These are phyloP conservation scores for Psilocybe mexicana DNA, from an alignment of 1,284 basidiomycete species.

Conservation along the genomic window DNA sequence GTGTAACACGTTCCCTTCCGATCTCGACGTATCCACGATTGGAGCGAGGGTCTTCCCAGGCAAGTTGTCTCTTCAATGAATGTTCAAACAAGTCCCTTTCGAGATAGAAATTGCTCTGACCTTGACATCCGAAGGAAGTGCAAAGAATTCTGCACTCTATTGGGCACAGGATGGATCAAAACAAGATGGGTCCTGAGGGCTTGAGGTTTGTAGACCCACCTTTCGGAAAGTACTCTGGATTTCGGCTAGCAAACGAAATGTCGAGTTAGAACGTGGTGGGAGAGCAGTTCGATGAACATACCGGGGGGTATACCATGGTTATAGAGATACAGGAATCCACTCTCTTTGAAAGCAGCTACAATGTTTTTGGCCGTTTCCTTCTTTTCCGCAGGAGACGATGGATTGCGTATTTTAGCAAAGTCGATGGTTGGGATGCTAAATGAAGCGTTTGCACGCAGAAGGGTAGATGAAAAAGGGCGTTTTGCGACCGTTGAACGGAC, in stretches of 20 bases:
- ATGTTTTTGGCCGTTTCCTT: constrained; percentile 66
- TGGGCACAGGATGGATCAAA: neutral
- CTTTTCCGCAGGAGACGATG: constrained; percentile 55
- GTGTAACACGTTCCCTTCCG: constrained; percentile 72
- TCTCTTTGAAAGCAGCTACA: constrained; percentile 76
- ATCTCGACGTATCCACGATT: constrained; percentile 82
- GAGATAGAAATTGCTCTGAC: constrained; percentile 29
- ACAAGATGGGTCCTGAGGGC: neutral
- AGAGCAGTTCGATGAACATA: constrained; percentile 17
- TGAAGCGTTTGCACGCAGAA: constrained; percentile 28
- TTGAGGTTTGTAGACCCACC: constrained; percentile 38
- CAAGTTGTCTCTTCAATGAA: constrained; percentile 49
- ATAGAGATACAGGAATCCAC: constrained; percentile 73
- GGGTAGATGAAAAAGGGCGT: constrained; percentile 30
- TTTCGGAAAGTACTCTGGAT: constrained; percentile 62
- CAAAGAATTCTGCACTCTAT: constrained; percentile 76
- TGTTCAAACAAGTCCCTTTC: neutral
- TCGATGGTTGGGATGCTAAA: constrained; percentile 76
- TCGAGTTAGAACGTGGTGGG: neutral
- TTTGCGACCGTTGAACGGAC: constrained; percentile 14
- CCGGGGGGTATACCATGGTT: constrained; percentile 64
- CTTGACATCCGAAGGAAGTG: constrained; percentile 63
- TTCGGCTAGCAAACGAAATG: constrained; percentile 13
- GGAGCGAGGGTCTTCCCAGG: constrained; percentile 78
- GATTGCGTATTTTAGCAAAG: constrained; percentile 65